These are phyloP conservation scores for Termitomyces sp. DNA, from an alignment of 768 basidiomycete species.

Conservation along the genomic window DNA sequence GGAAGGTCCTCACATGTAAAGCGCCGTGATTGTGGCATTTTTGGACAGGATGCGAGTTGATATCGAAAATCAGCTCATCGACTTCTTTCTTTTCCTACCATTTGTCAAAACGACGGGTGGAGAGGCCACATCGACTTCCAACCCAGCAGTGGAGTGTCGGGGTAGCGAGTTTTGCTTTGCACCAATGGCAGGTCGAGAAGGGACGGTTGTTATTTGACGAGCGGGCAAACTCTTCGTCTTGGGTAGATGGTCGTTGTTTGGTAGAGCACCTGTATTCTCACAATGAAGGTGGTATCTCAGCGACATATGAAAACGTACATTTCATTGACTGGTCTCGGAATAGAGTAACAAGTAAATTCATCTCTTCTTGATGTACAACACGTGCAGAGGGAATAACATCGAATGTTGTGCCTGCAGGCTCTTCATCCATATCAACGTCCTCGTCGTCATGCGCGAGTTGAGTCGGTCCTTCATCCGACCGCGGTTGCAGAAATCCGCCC, in stretches of 20 bases:
- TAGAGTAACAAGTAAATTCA: constrained; percentile 52
- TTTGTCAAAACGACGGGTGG: constrained; percentile 23
- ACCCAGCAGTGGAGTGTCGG: background rate
- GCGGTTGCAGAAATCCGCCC: constrained; percentile 25
- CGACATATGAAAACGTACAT: constrained; percentile 25
- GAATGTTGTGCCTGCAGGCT: constrained; percentile 8
- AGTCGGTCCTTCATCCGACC: constrained; percentile 11
- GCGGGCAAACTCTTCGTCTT: constrained; percentile 1
- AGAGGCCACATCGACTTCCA: background rate
- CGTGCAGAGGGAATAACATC: constrained; percentile 19
- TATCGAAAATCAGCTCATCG: constrained; percentile 21
- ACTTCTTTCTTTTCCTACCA: constrained; percentile 55
- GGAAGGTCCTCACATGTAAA: background rate
- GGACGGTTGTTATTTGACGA: background rate
- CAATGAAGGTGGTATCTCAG: background rate
- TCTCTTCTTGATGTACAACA: constrained; percentile 46
- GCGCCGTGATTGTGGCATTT: background rate
- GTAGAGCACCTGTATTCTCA: background rate
- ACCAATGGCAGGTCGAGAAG: constrained; percentile 2
- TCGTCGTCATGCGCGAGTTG: constrained; percentile 24
- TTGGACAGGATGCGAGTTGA: background rate
- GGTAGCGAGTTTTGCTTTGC: constrained; percentile 7
- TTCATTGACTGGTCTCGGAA: constrained; percentile 49
- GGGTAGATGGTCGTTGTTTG: constrained; percentile 3
- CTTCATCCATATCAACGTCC: constrained; percentile 41